These are phyloP conservation scores for Paspalum notatum DNA, from an alignment of 176 grass and related monocot species.

Conservation along the genomic window DNA sequence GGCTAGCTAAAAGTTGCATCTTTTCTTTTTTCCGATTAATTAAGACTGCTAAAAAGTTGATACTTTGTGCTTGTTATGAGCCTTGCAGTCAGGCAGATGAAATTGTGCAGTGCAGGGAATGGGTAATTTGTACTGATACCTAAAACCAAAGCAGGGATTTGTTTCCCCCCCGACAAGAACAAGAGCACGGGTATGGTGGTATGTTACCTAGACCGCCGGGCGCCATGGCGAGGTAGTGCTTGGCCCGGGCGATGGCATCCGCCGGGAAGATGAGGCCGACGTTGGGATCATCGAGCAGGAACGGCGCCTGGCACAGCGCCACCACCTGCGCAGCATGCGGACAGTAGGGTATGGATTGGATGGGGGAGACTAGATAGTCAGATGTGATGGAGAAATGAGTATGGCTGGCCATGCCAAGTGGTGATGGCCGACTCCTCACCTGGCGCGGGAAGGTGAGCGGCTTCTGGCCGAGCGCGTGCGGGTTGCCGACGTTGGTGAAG, in stretches of 20 bases:
- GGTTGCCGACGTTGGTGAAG: slow-evolving; percentile 99
- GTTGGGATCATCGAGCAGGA: slow-evolving; percentile 94
- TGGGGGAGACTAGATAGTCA: too few relatives aligned
- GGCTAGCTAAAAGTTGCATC: background rate
- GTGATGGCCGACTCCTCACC: slow-evolving; percentile 30
- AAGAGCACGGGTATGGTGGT: background rate
- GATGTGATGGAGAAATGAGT: too few relatives aligned
- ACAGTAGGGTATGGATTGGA: too few relatives aligned
- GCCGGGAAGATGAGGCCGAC: slow-evolving; percentile 90
- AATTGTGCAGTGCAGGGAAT: background rate
- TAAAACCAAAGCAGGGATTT: background rate
- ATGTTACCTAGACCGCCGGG: slow-evolving; percentile 93
- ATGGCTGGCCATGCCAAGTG: too few relatives aligned
- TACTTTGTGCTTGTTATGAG: background rate
- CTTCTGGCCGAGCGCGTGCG: slow-evolving; percentile 97
- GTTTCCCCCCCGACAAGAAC: background rate
- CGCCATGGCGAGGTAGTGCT: slow-evolving; percentile 86
- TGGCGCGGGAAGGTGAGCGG: slow-evolving; percentile 94
- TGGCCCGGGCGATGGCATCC: slow-evolving; percentile 90
- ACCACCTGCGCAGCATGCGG: slow-evolving; percentile 57
- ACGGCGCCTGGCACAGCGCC: slow-evolving; percentile 96
- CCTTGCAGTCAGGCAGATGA: background rate
- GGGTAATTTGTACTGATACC: background rate
- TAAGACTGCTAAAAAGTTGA: background rate
- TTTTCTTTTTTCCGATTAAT: background rate